Base-by-base conservation (phyloP, 768 basidiomycete species). In the Tephrocybe rancida region DNA sequence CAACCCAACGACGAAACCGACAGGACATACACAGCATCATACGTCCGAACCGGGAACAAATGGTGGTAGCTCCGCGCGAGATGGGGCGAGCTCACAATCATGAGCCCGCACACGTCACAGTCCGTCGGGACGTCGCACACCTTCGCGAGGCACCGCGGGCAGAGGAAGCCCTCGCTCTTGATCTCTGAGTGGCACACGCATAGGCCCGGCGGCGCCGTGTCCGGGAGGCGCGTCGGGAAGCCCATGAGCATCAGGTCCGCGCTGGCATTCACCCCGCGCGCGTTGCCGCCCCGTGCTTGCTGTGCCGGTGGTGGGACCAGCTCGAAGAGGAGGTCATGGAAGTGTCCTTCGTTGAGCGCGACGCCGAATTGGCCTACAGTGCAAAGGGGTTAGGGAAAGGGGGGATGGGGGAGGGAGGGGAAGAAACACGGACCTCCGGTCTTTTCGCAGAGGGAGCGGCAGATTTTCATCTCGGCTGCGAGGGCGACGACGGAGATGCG, bases 171-270 rank as follows among this genome's bases (percentile, higher is more conserved):
- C 56, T 92, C 89, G 67, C 87, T 88, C 70, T 91, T 93, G 70
- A 99, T 77, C 60, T 92, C 85, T 13, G 91, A 91, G 69, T 99
- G 97, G 65, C 97, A 99, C 6, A 86, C 92, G 64, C 97, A 99
- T 18, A 98, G 76, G 49, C 88, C 88, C 7, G 87, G 87, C 29
- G 87, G 86, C 3, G 88, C 90, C 9, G 85, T 84, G 60, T 91
- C 88, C 0, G 95, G 92, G 5, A 97, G 77, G 16, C 95, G 86
- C 14, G 90, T 93, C 1, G 97, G 97, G 71, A 99, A 99, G 8
- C 97, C 97, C 93, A 99, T 98, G 82, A 97, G 90, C 90, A 99
- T 97, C 48, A 99, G 76, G 72, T 98, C 96, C 0, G 92, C 87
- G 0, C 87, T 82, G 19, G 83, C 82, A 57, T 86, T 88, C 10